Base-by-base conservation (phyloP, 441 rosid genomes). In the Capsella rubella region DNA sequence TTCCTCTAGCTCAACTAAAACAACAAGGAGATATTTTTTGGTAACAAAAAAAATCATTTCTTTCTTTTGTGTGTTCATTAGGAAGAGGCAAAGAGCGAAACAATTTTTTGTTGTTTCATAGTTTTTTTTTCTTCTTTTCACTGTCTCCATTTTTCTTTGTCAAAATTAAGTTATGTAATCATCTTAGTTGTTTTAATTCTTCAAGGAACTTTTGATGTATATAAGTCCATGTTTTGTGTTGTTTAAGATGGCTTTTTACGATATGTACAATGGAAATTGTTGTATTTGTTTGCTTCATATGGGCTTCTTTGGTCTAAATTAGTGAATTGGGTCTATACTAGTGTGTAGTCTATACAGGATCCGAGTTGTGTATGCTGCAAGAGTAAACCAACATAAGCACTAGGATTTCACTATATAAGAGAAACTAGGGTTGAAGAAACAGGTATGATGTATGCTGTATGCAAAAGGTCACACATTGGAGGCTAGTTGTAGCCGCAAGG, bases 171-270 rank as follows among this genome's bases (percentile, higher is more conserved):
- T 35, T 25, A 2, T 57, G 71, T 11, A 53, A 6, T n/a, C 16
- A 32, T 69, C 45, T 8, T 56, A 57, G 56, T 45, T 46, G 64
- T 31, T 54, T 35, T 15, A 28, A 43, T 42, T 13, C 18, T 21
- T 46, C 42, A 57, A 56, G n/a, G n/a, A 69, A 18, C 55, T 56
- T 49, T 8, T 12, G 46, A 45, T 69, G 73, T 57, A 57, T 57
- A 43, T 56, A 56, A 32, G 4, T 18, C 54, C 34, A 69, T 45
- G 45, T 43, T 55, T 67, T 55, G 59, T 53, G 69, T 11, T 55
- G 43, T 42, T n/a, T 39, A 43, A 18, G 21, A 55, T 55, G 50
- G 54, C 16, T 9, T 68, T 40, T 31, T 31, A 16, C 16, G 12
- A 52, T 52, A 52, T 37, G 12, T 11, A 27, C 25, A 9, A 42